Evolutionary conservation across 768 basidiomycete genomes (phyloP), one percentile per base, ranked within the genome.

Genomic region (Cubamyces lactineus): DNA sequence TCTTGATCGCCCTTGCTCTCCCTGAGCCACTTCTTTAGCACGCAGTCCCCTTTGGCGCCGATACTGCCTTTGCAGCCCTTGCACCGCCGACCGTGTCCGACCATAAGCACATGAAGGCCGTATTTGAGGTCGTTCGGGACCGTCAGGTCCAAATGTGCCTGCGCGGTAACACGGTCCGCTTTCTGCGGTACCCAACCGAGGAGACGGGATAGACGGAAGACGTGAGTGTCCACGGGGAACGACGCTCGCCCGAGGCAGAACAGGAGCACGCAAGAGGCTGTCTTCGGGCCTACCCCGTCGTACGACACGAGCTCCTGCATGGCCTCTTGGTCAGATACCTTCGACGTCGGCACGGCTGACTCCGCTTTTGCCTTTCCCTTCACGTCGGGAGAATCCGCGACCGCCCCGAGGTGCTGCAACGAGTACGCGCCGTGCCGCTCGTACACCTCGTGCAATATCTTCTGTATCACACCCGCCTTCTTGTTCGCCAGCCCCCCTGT

Each of bases 161-260:
- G 86, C 1, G 86, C 76, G 5, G 76, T 75, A 2, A 86, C 77
- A 0, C 83, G 71, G 67, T 84, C 79, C 16, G 84, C 80, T 24
- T 58, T 67, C 8, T 67, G 48, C 7, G 84, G 83, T 0, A 83
- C 78, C 82, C 84, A 84, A 0, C 79, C 80, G 12, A 85, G 72
- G 7, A 86, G 58, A 53, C 74, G 82, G 70, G 78, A 79, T 57
- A 86, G 69, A 15, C 85, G 76, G 66, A 79, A 86, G 24, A 87
- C 81, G 62, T 86, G 85, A 8, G 86, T 87, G 62, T 87, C 86
- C 51, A 87, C 86, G 0, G 86, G 84, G 58, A 87, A 86, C 0
- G 83, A 82, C 47, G 82, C 76, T n/a, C 86, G 76, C 5, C 81
- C 84, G 7, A 87, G 75, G 64, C 84, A 85, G 69, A 87, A 85